These are phyloP conservation scores for Russula foetens DNA, from an alignment of 768 basidiomycete genomes.

Conservation along the genomic window DNA sequence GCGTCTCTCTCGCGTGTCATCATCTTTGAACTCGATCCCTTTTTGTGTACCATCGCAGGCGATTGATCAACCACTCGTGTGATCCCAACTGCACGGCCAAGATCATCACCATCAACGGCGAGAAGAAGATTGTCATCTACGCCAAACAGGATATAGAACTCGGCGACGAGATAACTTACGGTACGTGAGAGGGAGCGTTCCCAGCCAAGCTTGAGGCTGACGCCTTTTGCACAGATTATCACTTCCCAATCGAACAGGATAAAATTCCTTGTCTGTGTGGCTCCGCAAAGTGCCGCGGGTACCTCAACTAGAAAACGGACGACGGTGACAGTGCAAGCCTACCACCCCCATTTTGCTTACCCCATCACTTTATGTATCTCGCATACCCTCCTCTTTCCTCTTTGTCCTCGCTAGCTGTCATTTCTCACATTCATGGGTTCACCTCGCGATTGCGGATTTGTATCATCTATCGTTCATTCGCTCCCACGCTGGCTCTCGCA, in stretches of 20 bases:
- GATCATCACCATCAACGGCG: conserved; percentile 84
- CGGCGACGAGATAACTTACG: conserved; percentile 97
- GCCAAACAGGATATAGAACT: conserved; percentile 94
- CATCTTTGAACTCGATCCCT: background rate
- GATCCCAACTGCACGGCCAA: conserved; percentile 90
- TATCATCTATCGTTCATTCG: conserved; percentile 25
- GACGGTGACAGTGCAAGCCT: conserved; percentile 4
- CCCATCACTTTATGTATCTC: conserved; percentile 21
- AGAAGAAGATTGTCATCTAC: conserved; percentile 99
- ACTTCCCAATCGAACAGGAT: conserved; percentile 98
- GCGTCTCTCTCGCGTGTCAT: background rate
- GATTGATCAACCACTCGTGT: conserved; percentile 97
- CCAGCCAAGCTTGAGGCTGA: background rate
- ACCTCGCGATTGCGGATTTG: conserved; percentile 19
- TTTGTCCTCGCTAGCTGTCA: conserved; percentile 15
- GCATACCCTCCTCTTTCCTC: conserved; percentile 20
- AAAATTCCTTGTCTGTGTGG: conserved; percentile 93
- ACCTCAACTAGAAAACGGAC: conserved; percentile 71
- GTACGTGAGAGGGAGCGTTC: conserved; percentile 36
- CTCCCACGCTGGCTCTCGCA: conserved; percentile 24
- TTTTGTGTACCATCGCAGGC: conserved; percentile 38
- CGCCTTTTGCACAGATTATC: conserved; percentile 62
- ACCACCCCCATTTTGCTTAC: conserved; percentile 13
- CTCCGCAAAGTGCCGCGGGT: conserved; percentile 86
- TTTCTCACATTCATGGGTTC: conserved; percentile 18